Evolutionary conservation across 176 grass and related monocot species (phyloP).

Genomic region (Dactylis glomerata): DNA sequence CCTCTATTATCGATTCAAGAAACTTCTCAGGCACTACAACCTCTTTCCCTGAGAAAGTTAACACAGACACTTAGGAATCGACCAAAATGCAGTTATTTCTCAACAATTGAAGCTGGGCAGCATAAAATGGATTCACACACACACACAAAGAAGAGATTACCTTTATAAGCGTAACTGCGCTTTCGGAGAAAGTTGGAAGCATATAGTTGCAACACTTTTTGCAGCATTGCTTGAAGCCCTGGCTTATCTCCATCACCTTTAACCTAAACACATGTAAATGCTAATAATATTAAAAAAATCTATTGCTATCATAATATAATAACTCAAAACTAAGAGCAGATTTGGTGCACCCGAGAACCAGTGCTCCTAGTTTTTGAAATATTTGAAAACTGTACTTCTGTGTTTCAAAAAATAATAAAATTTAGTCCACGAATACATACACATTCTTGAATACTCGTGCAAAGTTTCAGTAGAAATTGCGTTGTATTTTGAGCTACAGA

Average conservation of each 20-base stretch:
- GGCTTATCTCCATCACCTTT: slow-evolving; percentile 91
- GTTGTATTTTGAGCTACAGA: too few relatives aligned
- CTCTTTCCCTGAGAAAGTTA: slow-evolving; percentile 51
- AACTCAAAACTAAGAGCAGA: neutral
- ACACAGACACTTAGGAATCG: neutral
- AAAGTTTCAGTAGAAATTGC: too few relatives aligned
- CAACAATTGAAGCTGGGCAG: slow-evolving; percentile 2
- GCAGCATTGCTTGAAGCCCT: slow-evolving; percentile 82
- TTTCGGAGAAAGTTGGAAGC: slow-evolving; percentile 78
- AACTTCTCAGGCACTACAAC: slow-evolving; percentile 71
- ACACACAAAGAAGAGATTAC: slow-evolving; percentile 29
- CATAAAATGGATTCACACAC: neutral
- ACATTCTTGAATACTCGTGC: too few relatives aligned
- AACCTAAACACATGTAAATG: slow-evolving; percentile 47
- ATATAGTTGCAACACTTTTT: slow-evolving; percentile 87
- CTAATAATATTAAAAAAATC: neutral
- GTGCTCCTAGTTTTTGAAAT: too few relatives aligned
- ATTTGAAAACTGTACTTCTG: too few relatives aligned
- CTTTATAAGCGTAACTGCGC: slow-evolving; percentile 87
- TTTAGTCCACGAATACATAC: too few relatives aligned
- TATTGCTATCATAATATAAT: neutral
- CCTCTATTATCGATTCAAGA: slow-evolving; percentile 82
- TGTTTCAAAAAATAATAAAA: too few relatives aligned
- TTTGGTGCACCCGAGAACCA: too few relatives aligned
- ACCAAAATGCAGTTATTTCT: neutral